A percentile compares a stretch with the other conserved stretches of the same genome.
phyloP scores from a whole-genome alignment of 768 basidiomycete species.

The Inosperma sp. region DNA sequence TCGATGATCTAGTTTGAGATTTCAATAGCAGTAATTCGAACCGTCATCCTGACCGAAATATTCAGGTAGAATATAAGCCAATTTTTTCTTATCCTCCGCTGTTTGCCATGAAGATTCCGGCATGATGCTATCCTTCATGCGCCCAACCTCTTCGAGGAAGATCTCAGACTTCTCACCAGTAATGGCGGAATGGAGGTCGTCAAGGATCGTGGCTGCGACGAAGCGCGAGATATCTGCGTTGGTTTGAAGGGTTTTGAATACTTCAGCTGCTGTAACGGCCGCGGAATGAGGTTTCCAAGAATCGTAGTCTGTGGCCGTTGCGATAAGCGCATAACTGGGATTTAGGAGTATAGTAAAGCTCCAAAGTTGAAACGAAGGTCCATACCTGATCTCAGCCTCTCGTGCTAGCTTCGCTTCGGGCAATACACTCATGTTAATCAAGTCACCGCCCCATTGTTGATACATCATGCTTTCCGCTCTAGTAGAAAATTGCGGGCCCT shows the following conservation, averaged over 20 bases:
- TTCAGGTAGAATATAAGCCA: constrained; percentile 71
- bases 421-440: constrained; percentile 96
- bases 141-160: constrained; percentile 66
- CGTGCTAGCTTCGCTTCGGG: constrained; percentile 97
- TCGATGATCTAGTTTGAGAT: no score
- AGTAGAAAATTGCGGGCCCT: constrained; percentile 98
- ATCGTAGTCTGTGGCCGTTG: constrained; percentile 92
- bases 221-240: constrained; percentile 86
- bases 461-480: constrained; percentile 95
- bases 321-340: constrained; percentile 84
- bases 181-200: constrained; percentile 59
- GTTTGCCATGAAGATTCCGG: constrained; percentile 53
- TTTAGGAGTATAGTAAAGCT: background rate
- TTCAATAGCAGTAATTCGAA: no score
- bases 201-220: constrained; percentile 65
- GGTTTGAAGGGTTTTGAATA: constrained; percentile 78
- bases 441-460: constrained; percentile 83
- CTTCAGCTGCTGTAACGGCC: constrained; percentile 86
- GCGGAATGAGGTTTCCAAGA: constrained; percentile 82
- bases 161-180: constrained; percentile 40
- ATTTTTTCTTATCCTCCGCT: constrained; percentile 58
- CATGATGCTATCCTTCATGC: constrained; percentile 87
- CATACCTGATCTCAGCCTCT: constrained; percentile 89
- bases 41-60: constrained; percentile 48
- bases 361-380: constrained; percentile 4